Evolutionary conservation across 805 yeast species (phyloP).

Genomic region (Ascoidea tarda): DNA sequence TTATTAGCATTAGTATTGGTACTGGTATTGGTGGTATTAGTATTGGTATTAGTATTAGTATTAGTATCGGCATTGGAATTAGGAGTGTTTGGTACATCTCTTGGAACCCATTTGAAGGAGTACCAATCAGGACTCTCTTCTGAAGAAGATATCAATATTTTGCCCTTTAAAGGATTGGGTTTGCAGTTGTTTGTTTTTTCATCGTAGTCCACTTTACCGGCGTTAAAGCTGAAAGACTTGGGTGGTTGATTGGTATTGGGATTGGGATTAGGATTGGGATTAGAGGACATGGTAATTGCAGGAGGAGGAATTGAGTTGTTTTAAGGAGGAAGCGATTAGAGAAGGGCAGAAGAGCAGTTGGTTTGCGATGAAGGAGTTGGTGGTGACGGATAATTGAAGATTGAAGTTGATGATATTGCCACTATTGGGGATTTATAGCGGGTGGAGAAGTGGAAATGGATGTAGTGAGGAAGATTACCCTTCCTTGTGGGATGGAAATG

Average conservation of each 20-base stretch:
- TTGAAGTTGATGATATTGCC: background rate
- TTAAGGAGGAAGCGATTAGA: too few relatives aligned
- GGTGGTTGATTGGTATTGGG: background rate
- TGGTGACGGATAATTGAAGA: too few relatives aligned
- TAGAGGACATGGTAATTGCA: too few relatives aligned
- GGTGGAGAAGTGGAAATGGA: background rate
- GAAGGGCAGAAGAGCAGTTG: too few relatives aligned
- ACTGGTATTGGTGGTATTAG: too few relatives aligned
- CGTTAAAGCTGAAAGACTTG: constrained; percentile 15
- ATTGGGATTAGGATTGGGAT: too few relatives aligned
- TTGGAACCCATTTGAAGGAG: constrained; percentile 47
- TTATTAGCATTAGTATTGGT: background rate
- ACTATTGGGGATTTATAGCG: background rate
- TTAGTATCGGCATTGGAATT: constrained; percentile 11
- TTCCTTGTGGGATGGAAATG: background rate
- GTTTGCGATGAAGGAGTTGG: too few relatives aligned
- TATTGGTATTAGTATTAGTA: too few relatives aligned
- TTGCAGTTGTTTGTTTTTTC: constrained; percentile 46
- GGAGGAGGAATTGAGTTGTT: too few relatives aligned
- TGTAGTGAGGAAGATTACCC: background rate
- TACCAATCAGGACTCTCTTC: constrained; percentile 41
- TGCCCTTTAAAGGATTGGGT: constrained; percentile 61
- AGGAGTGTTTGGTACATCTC: constrained; percentile 40
- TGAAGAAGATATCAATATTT: constrained; percentile 41
- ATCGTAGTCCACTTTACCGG: constrained; percentile 62